These are phyloP conservation scores for Zymoseptoria pseudotritici DNA, from an alignment of 2,329 filamentous ascomycete species.

Conservation along the genomic window DNA sequence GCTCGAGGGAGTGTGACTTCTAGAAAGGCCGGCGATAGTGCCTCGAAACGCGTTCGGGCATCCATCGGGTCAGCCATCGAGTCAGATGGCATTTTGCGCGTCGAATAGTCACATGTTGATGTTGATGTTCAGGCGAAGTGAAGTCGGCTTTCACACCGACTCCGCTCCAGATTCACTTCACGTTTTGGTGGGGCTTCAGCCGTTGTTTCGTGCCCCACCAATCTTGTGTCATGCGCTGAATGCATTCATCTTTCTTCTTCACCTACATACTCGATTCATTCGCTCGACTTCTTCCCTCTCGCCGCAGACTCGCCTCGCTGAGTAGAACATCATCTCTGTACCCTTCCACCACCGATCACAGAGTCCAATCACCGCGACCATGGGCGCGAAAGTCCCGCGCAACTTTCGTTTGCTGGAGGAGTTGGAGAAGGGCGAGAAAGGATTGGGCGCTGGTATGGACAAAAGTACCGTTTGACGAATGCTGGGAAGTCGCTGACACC, in stretches of 20 bases:
- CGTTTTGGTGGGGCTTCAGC: neutral
- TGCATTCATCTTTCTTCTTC: neutral
- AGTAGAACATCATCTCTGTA: neutral
- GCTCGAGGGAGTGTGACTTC: conserved; percentile 22
- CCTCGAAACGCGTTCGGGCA: conserved; percentile 17
- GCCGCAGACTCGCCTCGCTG: neutral
- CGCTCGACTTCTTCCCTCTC: neutral
- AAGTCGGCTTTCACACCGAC: neutral
- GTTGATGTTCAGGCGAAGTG: neutral
- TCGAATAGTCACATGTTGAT: neutral
- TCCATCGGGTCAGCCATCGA: conserved; percentile 3
- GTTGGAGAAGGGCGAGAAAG: conserved; percentile 98
- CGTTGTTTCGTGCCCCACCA: neutral
- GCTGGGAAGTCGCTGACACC: conserved; percentile 6
- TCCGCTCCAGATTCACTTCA: neutral
- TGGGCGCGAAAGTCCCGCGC: conserved; percentile 74
- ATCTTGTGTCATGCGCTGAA: neutral
- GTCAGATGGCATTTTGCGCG: neutral
- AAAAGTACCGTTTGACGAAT: neutral
- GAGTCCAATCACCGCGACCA: conserved; percentile 37
- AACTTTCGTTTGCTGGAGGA: conserved; percentile 97
- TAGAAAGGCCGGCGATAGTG: conserved; percentile 18
- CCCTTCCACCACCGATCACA: no score
- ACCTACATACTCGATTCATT: neutral
- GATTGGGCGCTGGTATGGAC: conserved; percentile 70